Base-by-base conservation (phyloP, 1,284 basidiomycete genomes). In the Sphaerobolus stellatus region DNA sequence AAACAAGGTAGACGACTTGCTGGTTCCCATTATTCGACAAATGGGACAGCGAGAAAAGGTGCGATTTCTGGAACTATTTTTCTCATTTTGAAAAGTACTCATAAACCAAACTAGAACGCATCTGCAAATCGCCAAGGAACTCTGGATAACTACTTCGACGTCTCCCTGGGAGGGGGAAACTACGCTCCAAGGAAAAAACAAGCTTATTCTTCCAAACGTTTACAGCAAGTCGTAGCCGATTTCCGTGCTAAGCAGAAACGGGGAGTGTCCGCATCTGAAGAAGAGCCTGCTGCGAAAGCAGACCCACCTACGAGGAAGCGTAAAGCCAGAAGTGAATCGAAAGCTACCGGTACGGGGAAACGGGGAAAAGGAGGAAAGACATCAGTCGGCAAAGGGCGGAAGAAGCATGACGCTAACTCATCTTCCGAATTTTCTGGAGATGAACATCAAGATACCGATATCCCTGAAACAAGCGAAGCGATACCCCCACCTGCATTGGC, bases 1-100 rank as follows among this genome's bases (percentile, higher is more conserved):
- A 59, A 71, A 70, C 33, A 99, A 98, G 75, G 91, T 94, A 1
- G 94, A 98, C 64, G 93, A 97, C 58, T 81, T 95, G 33, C 74
- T 99, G 14, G 75, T 96, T 34, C 97, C 97, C 5, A 93, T 99
- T 60, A 94, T 99, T 50, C 92, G 93, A 62, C 90, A 85, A 62
- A 89, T 96, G 76, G 88, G 83, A 58, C 86, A 87, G 64, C 86
- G 91, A 31, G 82, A 80, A 25, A 85, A 90, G 73, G 87, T 86
- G 63, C 57, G 47, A 41, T 18, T 14, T 22, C 6, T 29, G 30
- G 34, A 40, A 22, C 22, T 28, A 45, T 47, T 27, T 22, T 41
- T 56, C 31, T 20, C 28, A 43, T 28, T 27, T 29, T 29, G 40
- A 11, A 29, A 43, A 52, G 53, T 50, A 50, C 43, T 41, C n/a